Evolutionary conservation across 2,329 filamentous ascomycete genomes (phyloP), one percentile per base, ranked within the genome.

Genomic region (Fonsecaea nubica): DNA sequence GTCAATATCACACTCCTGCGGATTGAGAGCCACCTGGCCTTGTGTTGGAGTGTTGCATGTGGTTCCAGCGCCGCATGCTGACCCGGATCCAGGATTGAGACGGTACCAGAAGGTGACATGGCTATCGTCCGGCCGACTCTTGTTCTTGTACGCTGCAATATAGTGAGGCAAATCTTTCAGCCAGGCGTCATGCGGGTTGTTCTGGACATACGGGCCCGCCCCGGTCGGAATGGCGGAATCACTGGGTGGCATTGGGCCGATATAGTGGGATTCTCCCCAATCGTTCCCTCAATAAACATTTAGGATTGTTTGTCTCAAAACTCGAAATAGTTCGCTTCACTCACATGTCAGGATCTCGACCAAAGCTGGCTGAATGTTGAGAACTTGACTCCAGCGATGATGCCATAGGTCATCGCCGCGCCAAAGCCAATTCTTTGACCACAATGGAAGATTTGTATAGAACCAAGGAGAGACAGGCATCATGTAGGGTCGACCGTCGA

Each of bases 341-440:
- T 50, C 21, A 50, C 58, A 61, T 13, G 58, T 61, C 48, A 61
- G 35, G n/a, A 61, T 61, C 32, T 61, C 58, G 9, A 61, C 58
- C 6, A 61, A 30, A 7, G 58, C 35, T 21, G 58, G 58, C 18
- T 61, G 45, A 9, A 54, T 25, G 12, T 61, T n/a, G 13, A 45
- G 45, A 35, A 61, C 48, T 25, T 61, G 58, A 21, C 42, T 30
- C 58, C 58, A 61, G 33, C 58, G 58, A 4, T 61, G 15, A 30
- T 61, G 58, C 58, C 58, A 61, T 4, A 61, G 35, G 13, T 30
- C 32, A 45, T 61, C 58, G 2, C 58, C 58, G 8, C 58, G 58
- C 58, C 58, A 61, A 18, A 61, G 58, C 58, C 58, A 61, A 40
- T 61, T 61, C 45, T 61, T 61, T 13, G 58, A 61, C 58, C 58